phyloP scores from a whole-genome alignment of 352 stramenopile species.

The Sclerospora graminicola region DNA sequence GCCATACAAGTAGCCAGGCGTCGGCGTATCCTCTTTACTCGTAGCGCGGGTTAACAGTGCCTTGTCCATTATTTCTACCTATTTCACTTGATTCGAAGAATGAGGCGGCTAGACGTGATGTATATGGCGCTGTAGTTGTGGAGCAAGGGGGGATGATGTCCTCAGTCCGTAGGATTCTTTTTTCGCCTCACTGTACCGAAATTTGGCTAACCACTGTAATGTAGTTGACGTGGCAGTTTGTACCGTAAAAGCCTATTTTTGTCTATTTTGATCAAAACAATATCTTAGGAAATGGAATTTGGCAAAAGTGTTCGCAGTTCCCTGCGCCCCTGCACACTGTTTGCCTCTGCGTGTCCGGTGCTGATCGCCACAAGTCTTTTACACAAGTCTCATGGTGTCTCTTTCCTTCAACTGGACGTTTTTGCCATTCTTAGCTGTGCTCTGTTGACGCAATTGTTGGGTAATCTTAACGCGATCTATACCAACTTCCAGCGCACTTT shows the following conservation, averaged over 20 bases:
- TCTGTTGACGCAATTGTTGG: slow-evolving; percentile 53
- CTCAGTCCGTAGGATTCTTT: no score
- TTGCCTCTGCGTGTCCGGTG: slow-evolving; percentile 41
- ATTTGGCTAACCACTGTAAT: no score
- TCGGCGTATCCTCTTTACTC: slow-evolving; percentile 89
- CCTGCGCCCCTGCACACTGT: slow-evolving; percentile 46
- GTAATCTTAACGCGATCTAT: slow-evolving; percentile 65
- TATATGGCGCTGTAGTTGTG: no score
- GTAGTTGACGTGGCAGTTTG: no score
- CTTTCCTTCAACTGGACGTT: slow-evolving; percentile 31
- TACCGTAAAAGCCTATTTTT: no score
- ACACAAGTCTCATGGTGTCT: slow-evolving; percentile 23
- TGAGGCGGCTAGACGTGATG: no score
- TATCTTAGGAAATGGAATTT: slow-evolving; percentile 33
- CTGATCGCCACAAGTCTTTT: slow-evolving; percentile 47
- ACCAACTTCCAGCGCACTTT: slow-evolving; percentile 60
- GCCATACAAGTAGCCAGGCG: slow-evolving; percentile 93
- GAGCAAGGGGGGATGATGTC: no score
- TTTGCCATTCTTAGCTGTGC: slow-evolving; percentile 28
- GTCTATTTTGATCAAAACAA: no score
- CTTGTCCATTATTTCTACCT: no score
- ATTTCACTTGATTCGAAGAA: no score
- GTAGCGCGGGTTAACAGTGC: slow-evolving; percentile 88
- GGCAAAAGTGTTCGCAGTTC: slow-evolving; percentile 48
- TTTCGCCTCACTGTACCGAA: no score